phyloP scores from a whole-genome alignment of 495 filamentous ascomycete species.

The Aspergillus coremiiformis region DNA sequence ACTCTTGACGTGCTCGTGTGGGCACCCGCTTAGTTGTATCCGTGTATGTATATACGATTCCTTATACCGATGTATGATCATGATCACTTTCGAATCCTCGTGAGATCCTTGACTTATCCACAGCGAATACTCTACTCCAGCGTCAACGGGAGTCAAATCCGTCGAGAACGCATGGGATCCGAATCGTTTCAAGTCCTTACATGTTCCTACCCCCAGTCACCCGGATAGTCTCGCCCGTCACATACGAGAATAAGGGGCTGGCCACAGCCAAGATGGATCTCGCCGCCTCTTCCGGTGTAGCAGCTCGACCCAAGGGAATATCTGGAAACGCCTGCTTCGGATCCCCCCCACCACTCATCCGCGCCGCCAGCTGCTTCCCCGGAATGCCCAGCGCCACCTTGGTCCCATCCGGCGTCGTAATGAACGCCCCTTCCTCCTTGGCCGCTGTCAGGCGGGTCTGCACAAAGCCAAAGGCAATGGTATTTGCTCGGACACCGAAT shows the following conservation, averaged over 20 bases:
- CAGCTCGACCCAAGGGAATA: slow-evolving; percentile 70
- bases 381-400: slow-evolving; percentile 76
- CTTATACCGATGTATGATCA: neutral
- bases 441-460: slow-evolving; percentile 67
- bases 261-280: slow-evolving; percentile 71
- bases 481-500: slow-evolving; percentile 79
- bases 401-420: slow-evolving; percentile 65
- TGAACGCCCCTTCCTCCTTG: slow-evolving; percentile 73
- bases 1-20: neutral
- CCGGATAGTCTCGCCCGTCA: slow-evolving; percentile 74
- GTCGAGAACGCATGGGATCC: too few relatives aligned
- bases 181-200: too few relatives aligned
- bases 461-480: slow-evolving; percentile 75
- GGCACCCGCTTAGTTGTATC: neutral
- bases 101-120: neutral
- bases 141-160: too few relatives aligned
- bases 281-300: slow-evolving; percentile 71
- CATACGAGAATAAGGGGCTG: slow-evolving; percentile 72
- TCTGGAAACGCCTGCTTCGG: slow-evolving; percentile 44
- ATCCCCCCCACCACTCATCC: slow-evolving; percentile 27
- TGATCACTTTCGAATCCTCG: neutral
- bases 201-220: slow-evolving; percentile 82
- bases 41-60: neutral
- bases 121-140: neutral
- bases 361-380: slow-evolving; percentile 41